Evolutionary conservation across 75 land plant species (phyloP), one percentile per base, ranked within the genome.

Genomic region (Ceratopteris richardii): DNA sequence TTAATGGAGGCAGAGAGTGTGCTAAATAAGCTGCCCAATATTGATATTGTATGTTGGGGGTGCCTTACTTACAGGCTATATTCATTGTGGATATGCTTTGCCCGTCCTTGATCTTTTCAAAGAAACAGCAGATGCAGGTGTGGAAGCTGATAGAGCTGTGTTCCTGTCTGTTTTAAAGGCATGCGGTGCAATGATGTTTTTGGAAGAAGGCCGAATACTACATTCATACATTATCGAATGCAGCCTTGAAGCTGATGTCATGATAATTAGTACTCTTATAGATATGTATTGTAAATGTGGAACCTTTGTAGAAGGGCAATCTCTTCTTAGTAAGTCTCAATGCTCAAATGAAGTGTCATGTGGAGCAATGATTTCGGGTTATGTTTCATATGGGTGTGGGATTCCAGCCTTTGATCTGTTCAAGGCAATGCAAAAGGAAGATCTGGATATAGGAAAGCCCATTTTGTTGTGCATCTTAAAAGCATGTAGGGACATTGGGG

Each of bases 1-100:
- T 22, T 70, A 64, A 77, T 53, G 13, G 62, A 55, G 37, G 76
- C 88, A 1, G 24, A 62, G 11, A 28, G 20, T n/a, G 54, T 67
- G 18, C 82, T 82, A 40, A 33, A 25, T 0, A 24, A 23, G 19
- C 64, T 70, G 50, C 42, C 10, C 13, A 61, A 56, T 24, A 63
- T 33, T 20, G 39, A 33, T 65, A 44, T 65, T 16, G 47, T 57
- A 13, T 65, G 65, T 17, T 65, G 67, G 66, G 59, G 48, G 2
- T 62, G 63, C 67, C 10, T 26, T 58, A 31, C 37, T 65, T 58
- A 28, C 44, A 13, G 67, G 31, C 23, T 65, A 65, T 65, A 44
- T 29, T n/a, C 64, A 65, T 29, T 64, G 19, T n/a, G 68, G 61
- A n/a, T 56, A 18, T 39, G 68, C 57, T 42, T 41, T 20, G 29